Conservation (phyloP, 2,329 filamentous ascomycete species). For the Verticillium longisporum region DNA sequence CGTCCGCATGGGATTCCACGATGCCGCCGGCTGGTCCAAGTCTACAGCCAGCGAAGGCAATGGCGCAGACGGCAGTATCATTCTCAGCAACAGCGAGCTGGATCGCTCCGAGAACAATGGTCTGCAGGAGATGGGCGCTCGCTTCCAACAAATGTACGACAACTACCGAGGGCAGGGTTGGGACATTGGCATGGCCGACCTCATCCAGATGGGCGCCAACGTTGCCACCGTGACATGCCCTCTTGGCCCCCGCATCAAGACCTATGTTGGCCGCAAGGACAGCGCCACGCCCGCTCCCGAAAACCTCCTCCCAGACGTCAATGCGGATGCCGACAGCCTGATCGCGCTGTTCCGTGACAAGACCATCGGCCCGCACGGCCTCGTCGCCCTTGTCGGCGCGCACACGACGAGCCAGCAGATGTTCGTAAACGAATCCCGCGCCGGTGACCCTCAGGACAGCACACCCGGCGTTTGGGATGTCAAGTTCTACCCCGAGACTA, state of each 20-base stretch:
- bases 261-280: slow-evolving; percentile 45
- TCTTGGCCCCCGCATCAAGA: slow-evolving; percentile 38
- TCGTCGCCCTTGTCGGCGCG: slow-evolving; percentile 48
- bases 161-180: slow-evolving; percentile 25
- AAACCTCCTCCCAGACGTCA: slow-evolving; percentile 34
- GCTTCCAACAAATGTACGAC: slow-evolving; percentile 29
- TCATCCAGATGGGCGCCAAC: slow-evolving; percentile 46
- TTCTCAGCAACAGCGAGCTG: slow-evolving; percentile 29
- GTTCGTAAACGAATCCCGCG: slow-evolving; percentile 30
- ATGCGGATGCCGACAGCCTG: slow-evolving; percentile 34
- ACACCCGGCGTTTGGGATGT: slow-evolving; percentile 48
- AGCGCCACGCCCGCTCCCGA: slow-evolving; percentile 26
- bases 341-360: slow-evolving; percentile 44
- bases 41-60: slow-evolving; percentile 21
- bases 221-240: slow-evolving; percentile 41
- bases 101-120: slow-evolving; percentile 36
- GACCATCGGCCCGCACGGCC: slow-evolving; percentile 42
- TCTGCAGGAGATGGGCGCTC: slow-evolving; percentile 32
- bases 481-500: slow-evolving; percentile 39
- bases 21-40: slow-evolving; percentile 37
- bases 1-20: slow-evolving; percentile 41
- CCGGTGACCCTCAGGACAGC: slow-evolving; percentile 41
- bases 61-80: slow-evolving; percentile 39
- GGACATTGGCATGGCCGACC: slow-evolving; percentile 43
- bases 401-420: slow-evolving; percentile 45